Percentiles rank a stretch among this genome's conserved stretches.
These are phyloP conservation scores for Oryza meyeriana DNA, from an alignment of 176 grass and related monocot species.

Conservation along the genomic window DNA sequence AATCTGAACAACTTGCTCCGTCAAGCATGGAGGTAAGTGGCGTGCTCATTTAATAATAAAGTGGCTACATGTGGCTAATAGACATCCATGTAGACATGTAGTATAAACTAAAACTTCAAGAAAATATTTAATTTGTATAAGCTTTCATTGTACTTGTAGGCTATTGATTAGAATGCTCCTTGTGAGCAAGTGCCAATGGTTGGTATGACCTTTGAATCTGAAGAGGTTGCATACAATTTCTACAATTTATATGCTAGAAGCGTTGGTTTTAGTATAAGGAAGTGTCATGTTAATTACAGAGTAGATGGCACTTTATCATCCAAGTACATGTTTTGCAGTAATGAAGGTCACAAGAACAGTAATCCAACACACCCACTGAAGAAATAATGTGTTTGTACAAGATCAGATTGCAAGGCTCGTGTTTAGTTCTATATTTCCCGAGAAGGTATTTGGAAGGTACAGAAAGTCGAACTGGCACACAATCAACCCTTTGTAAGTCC, in stretches of 20 bases:
- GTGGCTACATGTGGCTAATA: no score
- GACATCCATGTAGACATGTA: no score
- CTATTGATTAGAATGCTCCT: not conserved
- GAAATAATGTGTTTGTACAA: not conserved
- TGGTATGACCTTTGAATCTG: not conserved
- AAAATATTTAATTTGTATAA: no score
- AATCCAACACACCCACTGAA: not conserved
- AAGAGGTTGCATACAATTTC: not conserved
- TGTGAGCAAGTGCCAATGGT: not conserved
- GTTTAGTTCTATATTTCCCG: not conserved
- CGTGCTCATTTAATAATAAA: no score
- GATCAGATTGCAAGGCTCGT: not conserved
- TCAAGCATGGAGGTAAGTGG: no score
- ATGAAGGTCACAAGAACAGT: no score
- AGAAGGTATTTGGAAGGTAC: not conserved
- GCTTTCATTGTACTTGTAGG: no score
- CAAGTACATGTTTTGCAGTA: not conserved
- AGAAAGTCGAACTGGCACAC: not conserved
- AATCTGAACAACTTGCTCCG: no score
- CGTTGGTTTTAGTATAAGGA: not conserved
- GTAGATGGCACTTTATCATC: not conserved
- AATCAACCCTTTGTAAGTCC: no score
- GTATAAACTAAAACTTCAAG: no score
- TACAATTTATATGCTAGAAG: not conserved
- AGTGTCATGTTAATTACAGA: not conserved